These are phyloP conservation scores for Pholiota adiposa DNA, from an alignment of 1,284 basidiomycete genomes.

Conservation along the genomic window DNA sequence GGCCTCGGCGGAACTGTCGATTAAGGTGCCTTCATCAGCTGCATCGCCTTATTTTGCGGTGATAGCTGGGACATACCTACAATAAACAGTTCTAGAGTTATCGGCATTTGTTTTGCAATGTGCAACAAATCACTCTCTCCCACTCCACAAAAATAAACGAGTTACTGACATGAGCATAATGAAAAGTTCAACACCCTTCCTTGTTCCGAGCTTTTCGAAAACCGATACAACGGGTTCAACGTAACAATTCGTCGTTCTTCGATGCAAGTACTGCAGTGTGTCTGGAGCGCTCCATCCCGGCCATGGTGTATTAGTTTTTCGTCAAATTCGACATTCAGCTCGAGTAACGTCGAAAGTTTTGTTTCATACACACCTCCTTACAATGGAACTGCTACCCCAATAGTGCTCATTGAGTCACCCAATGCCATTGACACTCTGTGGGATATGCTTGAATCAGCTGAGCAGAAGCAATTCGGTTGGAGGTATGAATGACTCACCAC, in stretches of 20 bases:
- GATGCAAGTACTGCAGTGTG: neutral
- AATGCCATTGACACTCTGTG: neutral
- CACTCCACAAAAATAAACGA: constrained; percentile 4
- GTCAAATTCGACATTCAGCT: too few relatives aligned
- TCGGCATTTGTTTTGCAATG: neutral
- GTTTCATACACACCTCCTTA: too few relatives aligned
- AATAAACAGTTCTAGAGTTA: neutral
- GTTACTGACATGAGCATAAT: neutral
- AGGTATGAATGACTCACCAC: neutral
- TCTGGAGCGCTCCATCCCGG: too few relatives aligned
- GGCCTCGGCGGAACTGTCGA: neutral
- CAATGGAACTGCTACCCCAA: too few relatives aligned
- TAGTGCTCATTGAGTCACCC: too few relatives aligned
- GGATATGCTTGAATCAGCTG: neutral
- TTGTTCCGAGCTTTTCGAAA: neutral
- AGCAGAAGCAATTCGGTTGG: neutral
- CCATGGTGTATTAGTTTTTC: too few relatives aligned
- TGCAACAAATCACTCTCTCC: neutral
- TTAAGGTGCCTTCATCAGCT: neutral
- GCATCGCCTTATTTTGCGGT: neutral
- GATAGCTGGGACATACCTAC: constrained; percentile 6
- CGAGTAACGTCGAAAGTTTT: too few relatives aligned
- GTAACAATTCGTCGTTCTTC: neutral
- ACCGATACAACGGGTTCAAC: neutral
- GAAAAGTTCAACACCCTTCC: neutral